Evolutionary conservation across 495 filamentous ascomycete species (phyloP).

Genomic region (Pseudevernia furfuracea): DNA sequence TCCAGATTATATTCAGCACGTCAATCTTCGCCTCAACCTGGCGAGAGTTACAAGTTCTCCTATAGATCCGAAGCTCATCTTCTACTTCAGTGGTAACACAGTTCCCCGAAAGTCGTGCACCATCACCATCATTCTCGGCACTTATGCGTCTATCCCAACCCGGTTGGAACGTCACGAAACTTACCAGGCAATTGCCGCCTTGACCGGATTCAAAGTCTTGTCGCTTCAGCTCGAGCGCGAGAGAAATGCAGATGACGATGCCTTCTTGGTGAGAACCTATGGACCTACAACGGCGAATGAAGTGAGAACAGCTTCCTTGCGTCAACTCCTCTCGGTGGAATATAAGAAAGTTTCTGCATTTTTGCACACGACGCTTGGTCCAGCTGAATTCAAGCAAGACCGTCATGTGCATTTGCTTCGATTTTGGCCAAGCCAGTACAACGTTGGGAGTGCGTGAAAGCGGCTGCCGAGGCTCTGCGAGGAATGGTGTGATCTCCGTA

Average conservation of each 20-base stretch:
- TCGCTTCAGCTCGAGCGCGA: background rate
- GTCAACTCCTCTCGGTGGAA: no score
- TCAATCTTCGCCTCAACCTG: background rate
- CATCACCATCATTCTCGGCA: background rate
- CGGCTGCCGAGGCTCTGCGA: no score
- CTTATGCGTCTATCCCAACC: accelerated
- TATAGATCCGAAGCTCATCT: background rate
- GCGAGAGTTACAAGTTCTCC: background rate
- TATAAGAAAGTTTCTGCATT: background rate
- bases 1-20: background rate
- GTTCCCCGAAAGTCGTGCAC: background rate
- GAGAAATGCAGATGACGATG: background rate
- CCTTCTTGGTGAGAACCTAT: no score
- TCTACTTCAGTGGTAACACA: background rate
- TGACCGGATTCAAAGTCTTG: background rate
- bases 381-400: background rate
- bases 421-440: background rate
- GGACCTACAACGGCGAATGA: no score
- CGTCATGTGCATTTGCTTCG: background rate
- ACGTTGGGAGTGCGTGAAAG: no score
- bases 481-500: no score
- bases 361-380: background rate
- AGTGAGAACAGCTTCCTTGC: no score
- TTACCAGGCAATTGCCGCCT: background rate
- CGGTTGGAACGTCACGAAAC: background rate